Evolutionary conservation across 257 asterid genomes (phyloP), one percentile per base, ranked within the genome.

Genomic region (Solanum gracilifrons): DNA sequence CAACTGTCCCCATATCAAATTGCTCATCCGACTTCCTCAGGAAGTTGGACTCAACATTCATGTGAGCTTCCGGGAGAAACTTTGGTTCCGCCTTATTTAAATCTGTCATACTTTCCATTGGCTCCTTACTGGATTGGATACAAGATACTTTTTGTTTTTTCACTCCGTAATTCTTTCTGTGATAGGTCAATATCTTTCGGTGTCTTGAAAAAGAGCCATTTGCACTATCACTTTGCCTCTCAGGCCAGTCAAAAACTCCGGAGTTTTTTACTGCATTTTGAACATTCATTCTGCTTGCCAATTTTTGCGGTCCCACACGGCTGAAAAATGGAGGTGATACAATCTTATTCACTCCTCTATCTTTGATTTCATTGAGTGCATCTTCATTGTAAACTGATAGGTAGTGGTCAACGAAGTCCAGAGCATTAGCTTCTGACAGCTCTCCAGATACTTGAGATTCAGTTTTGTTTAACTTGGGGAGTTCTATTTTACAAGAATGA

Each of bases 221-320:
- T 69, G 51, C 85, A 58, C 89, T 33, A 84, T 87, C 91, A 35
- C 75, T 86, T 87, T 73, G 92, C 39, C 89, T 83, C 84, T 88
- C 96, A 35, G 83, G 83, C 97, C 97, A 94, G 89, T 94, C 96
- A 95, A 92, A 96, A 90, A 89, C 79, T 86, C 74, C 86, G 13
- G 87, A 88, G 89, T 90, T 90, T 85, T 88, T 86, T 36, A 83
- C 87, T 86, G 83, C 35, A 79, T 82, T 69, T 88, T 87, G 92
- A 88, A 87, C 86, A 72, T 75, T 88, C 79, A 90, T 87, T 90
- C 91, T 93, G 90, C 88, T 90, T 83, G 96, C 96, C 93, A 96
- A 90, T 80, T 87, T 85, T 86, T 89, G 93, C 46, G 92, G 79
- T 76, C 99, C 98, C 85, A 88, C 92, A 68, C 92, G 90, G 89